Conservation (phyloP, 192 early-diverging fungal species). For the Linnemannia elongata region DNA sequence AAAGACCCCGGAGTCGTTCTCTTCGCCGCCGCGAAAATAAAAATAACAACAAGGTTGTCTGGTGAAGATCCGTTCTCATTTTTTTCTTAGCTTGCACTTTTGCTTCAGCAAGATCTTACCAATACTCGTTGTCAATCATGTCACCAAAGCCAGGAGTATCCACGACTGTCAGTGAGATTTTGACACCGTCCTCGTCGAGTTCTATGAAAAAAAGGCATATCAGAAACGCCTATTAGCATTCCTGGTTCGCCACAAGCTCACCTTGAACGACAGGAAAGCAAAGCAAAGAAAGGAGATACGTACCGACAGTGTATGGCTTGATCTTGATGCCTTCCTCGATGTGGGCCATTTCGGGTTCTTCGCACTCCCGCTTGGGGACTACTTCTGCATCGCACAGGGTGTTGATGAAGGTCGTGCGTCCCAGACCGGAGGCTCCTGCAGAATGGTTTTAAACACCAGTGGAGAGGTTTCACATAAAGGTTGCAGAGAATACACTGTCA, state of each 20-base stretch:
- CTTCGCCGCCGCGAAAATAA: neutral
- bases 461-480: neutral
- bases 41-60: neutral
- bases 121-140: constrained; percentile 93
- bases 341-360: constrained; percentile 81
- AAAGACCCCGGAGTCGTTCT: neutral
- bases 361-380: constrained; percentile 74
- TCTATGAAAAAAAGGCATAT: constrained; percentile 57
- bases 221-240: neutral
- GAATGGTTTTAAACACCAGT: too few relatives aligned
- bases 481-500: neutral
- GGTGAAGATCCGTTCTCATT: neutral
- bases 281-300: neutral
- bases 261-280: neutral
- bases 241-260: too few relatives aligned
- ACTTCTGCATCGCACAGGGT: constrained; percentile 91
- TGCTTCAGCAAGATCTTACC: constrained; percentile 64
- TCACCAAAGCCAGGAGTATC: constrained; percentile 99
- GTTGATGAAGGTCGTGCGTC: constrained; percentile 99
- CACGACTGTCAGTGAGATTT: constrained; percentile 96
- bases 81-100: neutral
- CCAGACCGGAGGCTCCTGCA: constrained; percentile 91
- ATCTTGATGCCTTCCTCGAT: constrained; percentile 88
- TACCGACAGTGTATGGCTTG: constrained; percentile 88
- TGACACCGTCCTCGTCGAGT: constrained; percentile 98